Percentiles rank a stretch among this genome's conserved stretches.
Evolutionary conservation across 2,329 filamentous ascomycete genomes (phyloP).

Genomic region (Bipolaris zeicola): DNA sequence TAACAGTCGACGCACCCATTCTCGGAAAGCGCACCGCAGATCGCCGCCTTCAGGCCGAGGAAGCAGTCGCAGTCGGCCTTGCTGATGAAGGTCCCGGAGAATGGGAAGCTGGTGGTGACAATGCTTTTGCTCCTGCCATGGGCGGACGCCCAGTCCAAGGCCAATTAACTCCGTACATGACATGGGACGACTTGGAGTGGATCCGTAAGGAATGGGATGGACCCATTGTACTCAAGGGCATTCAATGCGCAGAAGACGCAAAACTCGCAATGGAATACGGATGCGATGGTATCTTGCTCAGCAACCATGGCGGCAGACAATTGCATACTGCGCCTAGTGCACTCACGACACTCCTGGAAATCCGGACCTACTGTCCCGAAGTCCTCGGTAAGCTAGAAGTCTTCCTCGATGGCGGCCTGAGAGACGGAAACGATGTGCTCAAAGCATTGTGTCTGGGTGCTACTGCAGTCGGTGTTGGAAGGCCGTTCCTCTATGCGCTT

Average conservation of each 20-base stretch:
- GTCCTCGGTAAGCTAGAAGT: conserved; percentile 46
- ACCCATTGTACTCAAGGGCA: conserved; percentile 54
- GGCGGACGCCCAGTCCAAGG: conserved; percentile 50
- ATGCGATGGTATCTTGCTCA: conserved; percentile 56
- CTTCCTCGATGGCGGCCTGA: conserved; percentile 47
- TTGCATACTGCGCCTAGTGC: conserved; percentile 52
- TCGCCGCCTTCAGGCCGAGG: conserved; percentile 53
- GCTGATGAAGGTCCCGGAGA: conserved; percentile 55
- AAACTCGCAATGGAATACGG: conserved; percentile 53
- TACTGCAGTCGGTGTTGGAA: conserved; percentile 47
- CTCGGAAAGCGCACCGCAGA: conserved; percentile 46
- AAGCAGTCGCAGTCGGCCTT: conserved; percentile 57
- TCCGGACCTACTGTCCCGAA: conserved; percentile 45
- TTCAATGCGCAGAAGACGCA: conserved; percentile 54
- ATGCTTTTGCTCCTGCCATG: conserved; percentile 63
- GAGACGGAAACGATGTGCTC: conserved; percentile 48
- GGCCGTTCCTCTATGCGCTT: conserved; percentile 48
- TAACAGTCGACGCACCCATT: conserved; percentile 46
- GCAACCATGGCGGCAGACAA: conserved; percentile 61
- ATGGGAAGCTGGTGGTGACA: conserved; percentile 61
- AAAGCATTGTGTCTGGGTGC: conserved; percentile 50
- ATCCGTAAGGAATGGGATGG: conserved; percentile 48
- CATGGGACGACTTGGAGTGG: conserved; percentile 56
- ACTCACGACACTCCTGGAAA: conserved; percentile 47
- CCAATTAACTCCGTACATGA: conserved; percentile 53